Base-by-base conservation (phyloP, 1,139 yeast species). In the Debaryomyces udenii region DNA sequence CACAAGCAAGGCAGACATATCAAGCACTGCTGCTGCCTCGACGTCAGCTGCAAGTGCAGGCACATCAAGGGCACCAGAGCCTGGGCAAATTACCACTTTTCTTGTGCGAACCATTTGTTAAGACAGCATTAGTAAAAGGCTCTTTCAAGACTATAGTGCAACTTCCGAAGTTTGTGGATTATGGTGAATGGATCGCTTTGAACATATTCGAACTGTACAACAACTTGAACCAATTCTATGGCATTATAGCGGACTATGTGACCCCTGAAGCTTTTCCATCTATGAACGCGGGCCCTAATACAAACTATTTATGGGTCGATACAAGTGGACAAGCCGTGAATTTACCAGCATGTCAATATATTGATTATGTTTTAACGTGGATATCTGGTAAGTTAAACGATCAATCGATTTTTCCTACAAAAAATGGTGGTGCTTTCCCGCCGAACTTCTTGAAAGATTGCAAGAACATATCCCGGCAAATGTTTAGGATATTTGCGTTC, bases 401-500 rank as follows among this genome's bases (percentile, higher is more conserved):
- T 62, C 96, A 90, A 59, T 76, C 86, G 9, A 74, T 87, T 2
- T 93, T 93, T 57, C 99, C 99, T 3, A 94, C 98, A 1, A 87
- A 88, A 51, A 84, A 81, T 48, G 96, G 91, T n/a, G 87, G 88
- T 34, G 91, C 96, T 2, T 94, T 94, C 61, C 96, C 98, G 4
- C 87, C 90, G 2, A 84, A 83, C 43, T 90, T 93, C 55, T 63
- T 82, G 44, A 81, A 85, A 55, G 96, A 89, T 52, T 81, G 94
- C 42, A 89, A 86, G 55, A 87, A 90, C 56, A 91, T 93, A 24
- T 81, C 84, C 55, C 74, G 91, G 47, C 99, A 94, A 59, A 86
- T 93, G 91, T 90, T 93, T 58, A 76, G 98, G 49, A 86, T 93
- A n/a, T 91, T 93, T 68, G 99, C 99, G 9, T 96, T 91, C 60